A percentile compares a stretch with the other conserved stretches of the same genome.
Conservation (phyloP, 2,329 filamentous ascomycete species). For the Graphiopsis chlorocephala region DNA sequence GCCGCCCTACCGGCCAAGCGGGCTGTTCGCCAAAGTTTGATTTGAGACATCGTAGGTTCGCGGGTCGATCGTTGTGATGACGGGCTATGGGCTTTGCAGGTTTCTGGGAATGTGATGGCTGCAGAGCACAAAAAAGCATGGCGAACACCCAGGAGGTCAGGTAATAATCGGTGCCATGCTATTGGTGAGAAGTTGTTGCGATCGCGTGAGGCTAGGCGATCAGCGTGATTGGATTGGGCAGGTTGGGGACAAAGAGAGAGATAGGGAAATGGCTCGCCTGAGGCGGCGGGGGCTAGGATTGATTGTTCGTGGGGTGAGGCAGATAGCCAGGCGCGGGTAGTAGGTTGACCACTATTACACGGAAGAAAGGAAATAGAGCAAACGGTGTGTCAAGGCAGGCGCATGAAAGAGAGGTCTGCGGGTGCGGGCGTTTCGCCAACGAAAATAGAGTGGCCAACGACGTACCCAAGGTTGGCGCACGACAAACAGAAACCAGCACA, state of each 20-base stretch:
- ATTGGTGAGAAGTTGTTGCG: neutral
- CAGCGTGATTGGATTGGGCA: neutral
- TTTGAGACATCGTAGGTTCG: neutral
- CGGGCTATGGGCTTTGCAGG: neutral
- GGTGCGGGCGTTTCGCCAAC: neutral
- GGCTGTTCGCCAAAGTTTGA: neutral
- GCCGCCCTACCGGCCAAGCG: neutral
- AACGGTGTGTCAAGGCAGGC: neutral
- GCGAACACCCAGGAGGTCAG: neutral
- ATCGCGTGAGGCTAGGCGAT: conserved; percentile 6
- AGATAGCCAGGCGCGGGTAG: neutral
- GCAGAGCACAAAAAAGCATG: conserved; percentile 3
- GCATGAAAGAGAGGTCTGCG: neutral
- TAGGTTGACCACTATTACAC: neutral
- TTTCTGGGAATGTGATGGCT: neutral
- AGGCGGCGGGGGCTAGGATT: neutral
- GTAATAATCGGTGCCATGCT: conserved; percentile 1
- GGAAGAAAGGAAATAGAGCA: neutral
- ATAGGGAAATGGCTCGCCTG: conserved; percentile 1
- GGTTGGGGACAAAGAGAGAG: conserved; percentile 5
- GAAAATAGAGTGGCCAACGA: conserved; percentile 8
- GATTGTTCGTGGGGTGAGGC: neutral
- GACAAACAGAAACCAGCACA: neutral
- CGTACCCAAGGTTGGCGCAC: conserved; percentile 1
- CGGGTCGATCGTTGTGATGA: conserved; percentile 1